Evolutionary conservation across 768 basidiomycete genomes (phyloP), one percentile per base, ranked within the genome.

Genomic region (Sarcodon sp.): DNA sequence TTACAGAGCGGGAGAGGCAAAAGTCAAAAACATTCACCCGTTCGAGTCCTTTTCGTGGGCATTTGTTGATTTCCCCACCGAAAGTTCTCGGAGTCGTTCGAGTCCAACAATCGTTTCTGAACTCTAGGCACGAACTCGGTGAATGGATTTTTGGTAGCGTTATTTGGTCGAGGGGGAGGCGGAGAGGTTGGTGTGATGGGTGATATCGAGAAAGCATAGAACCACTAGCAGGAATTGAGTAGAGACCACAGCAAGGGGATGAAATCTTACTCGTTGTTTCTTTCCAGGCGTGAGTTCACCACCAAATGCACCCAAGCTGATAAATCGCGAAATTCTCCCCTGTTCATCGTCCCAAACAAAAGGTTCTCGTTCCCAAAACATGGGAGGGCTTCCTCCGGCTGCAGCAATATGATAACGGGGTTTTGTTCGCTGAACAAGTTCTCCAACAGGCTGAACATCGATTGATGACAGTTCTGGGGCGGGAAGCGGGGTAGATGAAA

Each of bases 281-380:
- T 90, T 93, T 7, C 70, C 64, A 1, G 68, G 57, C 8, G 71
- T 60, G 49, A 69, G 75, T 48, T 68, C 68, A 7, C 76, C 80
- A 13, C 89, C 91, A 60, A 97, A 87, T n/a, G 83, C 72, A 34
- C 91, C 96, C 7, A 99, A 69, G 51, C 85, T 83, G 39, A 99
- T 73, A 53, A 94, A 93, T 35, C 91, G 72, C 32, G 83, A 78
- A 36, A 85, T 66, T 33, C 88, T 75, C 15, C 70, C 74, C 27
- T 68, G 67, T 46, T 83, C 80, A 34, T 80, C 81, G 38, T 78
- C 76, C 92, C 92, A 97, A 4, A 75, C 61, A 59, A 83, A 94
- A 1, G 96, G 93, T 50, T 97, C 92, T 46, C 93, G 70, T 62
- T 99, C 96, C 92, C 93, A 98, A 61, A 96, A 99, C 47, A 72